phyloP scores from a whole-genome alignment of 2,329 filamentous ascomycete genomes.

The Trichoderma sp. region DNA sequence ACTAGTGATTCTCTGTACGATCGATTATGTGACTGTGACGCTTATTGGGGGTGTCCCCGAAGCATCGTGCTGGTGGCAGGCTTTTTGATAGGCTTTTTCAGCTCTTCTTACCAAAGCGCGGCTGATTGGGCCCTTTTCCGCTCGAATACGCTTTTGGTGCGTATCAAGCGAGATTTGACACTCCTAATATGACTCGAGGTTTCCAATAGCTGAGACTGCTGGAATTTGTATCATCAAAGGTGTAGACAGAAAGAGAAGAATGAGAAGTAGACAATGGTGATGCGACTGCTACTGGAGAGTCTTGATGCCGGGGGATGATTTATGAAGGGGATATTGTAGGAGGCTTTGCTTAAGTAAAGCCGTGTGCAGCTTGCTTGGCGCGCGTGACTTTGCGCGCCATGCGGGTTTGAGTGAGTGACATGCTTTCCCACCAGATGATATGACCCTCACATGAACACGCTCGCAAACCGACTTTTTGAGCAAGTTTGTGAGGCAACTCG shows the following conservation, averaged over 20 bases:
- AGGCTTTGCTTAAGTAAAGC: conserved; percentile 15
- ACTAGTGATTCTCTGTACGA: conserved; percentile 1
- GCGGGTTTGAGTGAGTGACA: not conserved
- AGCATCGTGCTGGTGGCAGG: not conserved
- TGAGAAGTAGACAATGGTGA: not conserved
- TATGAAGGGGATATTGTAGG: no score
- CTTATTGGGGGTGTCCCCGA: not conserved
- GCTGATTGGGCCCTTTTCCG: not conserved
- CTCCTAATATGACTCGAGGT: not conserved
- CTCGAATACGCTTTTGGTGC: not conserved
- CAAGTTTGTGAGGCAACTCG: not conserved
- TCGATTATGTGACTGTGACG: not conserved
- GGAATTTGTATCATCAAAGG: not conserved
- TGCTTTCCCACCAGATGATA: not conserved
- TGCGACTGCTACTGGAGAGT: not conserved
- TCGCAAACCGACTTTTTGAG: not conserved
- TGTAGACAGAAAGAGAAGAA: no score
- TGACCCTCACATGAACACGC: conserved; percentile 17
- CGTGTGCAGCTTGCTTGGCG: conserved; percentile 1
- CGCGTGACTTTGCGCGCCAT: conserved; percentile 22
- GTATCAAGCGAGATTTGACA: not conserved
- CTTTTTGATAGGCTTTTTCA: conserved; percentile 1
- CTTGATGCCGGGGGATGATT: not conserved
- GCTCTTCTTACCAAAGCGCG: not conserved
- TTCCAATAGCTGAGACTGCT: not conserved